Conservation (phyloP, 805 yeast species). For the Candida krabiensis region DNA sequence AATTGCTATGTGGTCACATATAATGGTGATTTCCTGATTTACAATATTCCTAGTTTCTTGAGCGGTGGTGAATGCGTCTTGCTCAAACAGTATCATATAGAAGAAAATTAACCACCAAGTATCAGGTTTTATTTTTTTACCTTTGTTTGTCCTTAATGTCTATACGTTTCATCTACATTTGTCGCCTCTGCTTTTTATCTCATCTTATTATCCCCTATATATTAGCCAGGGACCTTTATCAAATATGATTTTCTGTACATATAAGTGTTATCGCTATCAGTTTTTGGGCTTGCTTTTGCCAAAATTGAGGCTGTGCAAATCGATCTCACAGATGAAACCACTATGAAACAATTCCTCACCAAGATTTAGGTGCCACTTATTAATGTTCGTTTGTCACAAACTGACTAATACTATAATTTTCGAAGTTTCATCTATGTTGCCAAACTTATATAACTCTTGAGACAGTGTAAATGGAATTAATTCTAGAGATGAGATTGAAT, state of each 20-base stretch:
- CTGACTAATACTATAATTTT: no score
- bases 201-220: no score
- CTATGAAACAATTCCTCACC: no score
- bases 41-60: conserved; percentile 61
- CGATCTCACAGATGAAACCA: neutral
- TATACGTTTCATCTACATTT: no score
- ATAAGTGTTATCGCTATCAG: no score
- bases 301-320: neutral
- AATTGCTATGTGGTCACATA: conserved; percentile 71
- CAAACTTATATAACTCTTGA: neutral
- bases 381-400: no score
- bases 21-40: conserved; percentile 78
- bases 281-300: neutral
- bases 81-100: conserved; percentile 32
- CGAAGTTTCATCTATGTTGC: no score
- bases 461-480: no score
- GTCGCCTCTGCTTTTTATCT: no score
- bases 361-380: no score
- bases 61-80: conserved; percentile 75
- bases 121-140: neutral
- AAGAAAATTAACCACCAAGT: neutral
- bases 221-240: no score
- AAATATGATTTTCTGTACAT: no score
- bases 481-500: neutral
- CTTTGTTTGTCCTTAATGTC: neutral